A percentile compares a stretch with the other conserved stretches of the same genome.
Conservation (phyloP, 768 basidiomycete species). For the Leccinum broughii region DNA sequence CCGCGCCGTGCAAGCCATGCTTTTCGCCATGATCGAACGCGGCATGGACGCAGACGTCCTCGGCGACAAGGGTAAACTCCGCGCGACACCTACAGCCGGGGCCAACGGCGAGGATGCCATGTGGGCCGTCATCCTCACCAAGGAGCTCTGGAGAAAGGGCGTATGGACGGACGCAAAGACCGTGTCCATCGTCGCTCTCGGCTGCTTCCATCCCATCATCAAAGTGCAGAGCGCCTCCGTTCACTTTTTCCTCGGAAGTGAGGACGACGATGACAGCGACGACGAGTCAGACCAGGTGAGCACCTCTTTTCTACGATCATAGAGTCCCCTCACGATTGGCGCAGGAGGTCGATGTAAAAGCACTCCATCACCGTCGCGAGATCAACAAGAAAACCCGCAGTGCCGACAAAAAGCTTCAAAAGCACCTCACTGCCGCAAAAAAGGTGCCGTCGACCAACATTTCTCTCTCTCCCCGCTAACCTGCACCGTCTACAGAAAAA, state of each 20-base stretch:
- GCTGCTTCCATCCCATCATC: conserved; percentile 88
- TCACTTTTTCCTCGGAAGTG: conserved; percentile 95
- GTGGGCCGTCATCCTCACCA: conserved; percentile 95
- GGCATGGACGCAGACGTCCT: conserved; percentile 82
- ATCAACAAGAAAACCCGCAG: conserved; percentile 92
- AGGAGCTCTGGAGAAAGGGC: conserved; percentile 92
- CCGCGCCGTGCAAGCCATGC: conserved; percentile 90
- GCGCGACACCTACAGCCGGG: conserved; percentile 40
- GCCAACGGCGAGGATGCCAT: conserved; percentile 81
- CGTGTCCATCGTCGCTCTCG: conserved; percentile 87
- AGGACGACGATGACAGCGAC: conserved; percentile 74
- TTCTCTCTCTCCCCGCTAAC: conserved; percentile 13
- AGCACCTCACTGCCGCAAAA: conserved; percentile 70
- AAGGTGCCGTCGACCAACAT: conserved; percentile 46
- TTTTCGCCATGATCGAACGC: conserved; percentile 94
- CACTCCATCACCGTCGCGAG: conserved; percentile 81
- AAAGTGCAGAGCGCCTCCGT: conserved; percentile 95
- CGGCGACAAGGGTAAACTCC: conserved; percentile 82
- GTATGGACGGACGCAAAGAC: conserved; percentile 93
- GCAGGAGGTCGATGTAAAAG: conserved; percentile 65
- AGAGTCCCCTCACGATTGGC: conserved; percentile 1
- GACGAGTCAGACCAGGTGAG: conserved; percentile 59
- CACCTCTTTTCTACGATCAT: neutral
- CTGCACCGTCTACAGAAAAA: conserved; percentile 41
- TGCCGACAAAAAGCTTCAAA: conserved; percentile 77